These are phyloP conservation scores for Gaertneriomyces semiglobifer DNA, from an alignment of 192 early-diverging fungal genomes.

Conservation along the genomic window DNA sequence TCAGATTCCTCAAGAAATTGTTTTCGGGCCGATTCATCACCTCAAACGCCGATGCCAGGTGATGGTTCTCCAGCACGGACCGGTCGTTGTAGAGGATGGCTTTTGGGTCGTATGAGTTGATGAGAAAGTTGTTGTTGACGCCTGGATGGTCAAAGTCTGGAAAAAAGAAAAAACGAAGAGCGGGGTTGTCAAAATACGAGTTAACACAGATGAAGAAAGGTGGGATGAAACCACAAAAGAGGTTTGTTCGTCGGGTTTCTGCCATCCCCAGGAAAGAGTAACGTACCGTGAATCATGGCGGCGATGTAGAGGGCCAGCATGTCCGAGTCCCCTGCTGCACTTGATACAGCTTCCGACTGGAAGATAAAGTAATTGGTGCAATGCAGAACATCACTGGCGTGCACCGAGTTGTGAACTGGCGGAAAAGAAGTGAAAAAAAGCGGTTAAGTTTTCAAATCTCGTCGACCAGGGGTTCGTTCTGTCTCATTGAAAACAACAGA, in stretches of 20 bases:
- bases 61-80: conserved; percentile 55
- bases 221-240: not conserved
- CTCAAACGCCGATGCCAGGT: conserved; percentile 42
- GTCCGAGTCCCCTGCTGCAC: conserved; percentile 41
- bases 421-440: not conserved
- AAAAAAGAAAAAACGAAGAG: not conserved
- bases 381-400: conserved; percentile 58
- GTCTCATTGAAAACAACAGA: not conserved
- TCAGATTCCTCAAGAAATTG: conserved; percentile 47
- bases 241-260: no score
- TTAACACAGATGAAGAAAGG: not conserved
- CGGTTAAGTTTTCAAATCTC: not conserved
- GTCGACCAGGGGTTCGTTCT: not conserved
- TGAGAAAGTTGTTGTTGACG: conserved; percentile 51
- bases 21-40: conserved; percentile 37
- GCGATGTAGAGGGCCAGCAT: conserved; percentile 44
- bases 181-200: conserved; percentile 2
- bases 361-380: conserved; percentile 40
- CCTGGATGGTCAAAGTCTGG: conserved; percentile 58
- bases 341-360: conserved; percentile 20
- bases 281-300: conserved; percentile 55
- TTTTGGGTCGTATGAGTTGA: conserved; percentile 36
- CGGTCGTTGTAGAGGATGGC: conserved; percentile 57
- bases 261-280: not conserved
- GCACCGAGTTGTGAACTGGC: conserved; percentile 55